Evolutionary conservation across 495 filamentous ascomycete genomes (phyloP).

Genomic region (Neurospora hispaniola): DNA sequence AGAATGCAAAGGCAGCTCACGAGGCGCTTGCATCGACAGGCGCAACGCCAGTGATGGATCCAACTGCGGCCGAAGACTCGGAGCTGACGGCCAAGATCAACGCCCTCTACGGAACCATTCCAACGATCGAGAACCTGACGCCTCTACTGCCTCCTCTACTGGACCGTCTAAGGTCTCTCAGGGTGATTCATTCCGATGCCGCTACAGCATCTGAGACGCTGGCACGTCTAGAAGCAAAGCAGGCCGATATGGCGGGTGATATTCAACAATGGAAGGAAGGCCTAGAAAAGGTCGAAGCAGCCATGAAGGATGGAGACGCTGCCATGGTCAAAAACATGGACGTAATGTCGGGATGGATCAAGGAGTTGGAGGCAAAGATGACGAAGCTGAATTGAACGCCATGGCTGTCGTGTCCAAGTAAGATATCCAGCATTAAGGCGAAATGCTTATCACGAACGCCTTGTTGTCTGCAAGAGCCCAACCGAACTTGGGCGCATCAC

Average conservation of each 20-base stretch:
- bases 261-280: constrained; percentile 80
- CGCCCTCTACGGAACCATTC: constrained; percentile 78
- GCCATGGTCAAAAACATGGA: constrained; percentile 68
- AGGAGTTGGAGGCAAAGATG: constrained; percentile 70
- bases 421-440: constrained; percentile 19
- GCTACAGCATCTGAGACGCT: constrained; percentile 74
- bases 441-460: not conserved
- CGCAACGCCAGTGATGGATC: constrained; percentile 24
- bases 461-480: not conserved
- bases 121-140: constrained; percentile 77
- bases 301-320: constrained; percentile 55
- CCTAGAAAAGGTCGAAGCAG: constrained; percentile 64
- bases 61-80: constrained; percentile 30
- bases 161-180: constrained; percentile 72
- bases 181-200: constrained; percentile 77
- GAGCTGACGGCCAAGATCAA: constrained; percentile 81
- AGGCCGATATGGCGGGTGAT: constrained; percentile 73
- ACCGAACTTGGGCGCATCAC: not conserved
- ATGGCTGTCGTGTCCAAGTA: not conserved
- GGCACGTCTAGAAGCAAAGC: constrained; percentile 62
- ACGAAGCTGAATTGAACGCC: constrained; percentile 35
- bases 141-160: constrained; percentile 79
- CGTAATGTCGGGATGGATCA: constrained; percentile 79
- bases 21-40: constrained; percentile 43
- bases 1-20: constrained; percentile 57